A percentile compares a stretch with the other conserved stretches of the same genome.
Evolutionary conservation across 2,329 filamentous ascomycete species (phyloP).

Genomic region (Pleoardoris graminearum): DNA sequence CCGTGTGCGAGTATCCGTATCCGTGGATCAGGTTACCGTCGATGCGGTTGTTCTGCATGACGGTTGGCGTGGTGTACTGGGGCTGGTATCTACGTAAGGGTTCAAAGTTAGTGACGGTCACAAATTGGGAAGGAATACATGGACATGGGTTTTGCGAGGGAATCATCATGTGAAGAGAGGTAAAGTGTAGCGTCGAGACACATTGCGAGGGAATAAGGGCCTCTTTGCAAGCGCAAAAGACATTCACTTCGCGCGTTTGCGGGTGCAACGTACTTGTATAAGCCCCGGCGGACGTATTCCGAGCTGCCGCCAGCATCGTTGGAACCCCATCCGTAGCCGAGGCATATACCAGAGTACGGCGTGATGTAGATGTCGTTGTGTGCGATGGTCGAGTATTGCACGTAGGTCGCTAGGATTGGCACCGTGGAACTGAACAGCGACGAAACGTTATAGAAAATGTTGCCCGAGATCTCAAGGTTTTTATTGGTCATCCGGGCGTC

Average conservation of each 20-base stretch:
- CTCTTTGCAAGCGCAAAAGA: too few species aligned
- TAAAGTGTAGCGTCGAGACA: too few species aligned
- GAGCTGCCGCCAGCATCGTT: slow-evolving; percentile 15
- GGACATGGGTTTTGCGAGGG: too few species aligned
- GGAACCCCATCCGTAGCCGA: neutral
- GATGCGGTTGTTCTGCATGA: slow-evolving; percentile 14
- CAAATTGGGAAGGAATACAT: too few species aligned
- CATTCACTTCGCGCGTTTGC: too few species aligned
- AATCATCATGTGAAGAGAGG: too few species aligned
- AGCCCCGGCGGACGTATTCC: slow-evolving; percentile 17
- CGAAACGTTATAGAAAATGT: slow-evolving; percentile 22
- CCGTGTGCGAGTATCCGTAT: slow-evolving; percentile 19
- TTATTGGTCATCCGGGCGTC: slow-evolving; percentile 18
- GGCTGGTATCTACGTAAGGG: too few species aligned
- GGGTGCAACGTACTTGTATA: too few species aligned
- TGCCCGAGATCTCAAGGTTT: slow-evolving; percentile 14
- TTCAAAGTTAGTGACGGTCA: too few species aligned
- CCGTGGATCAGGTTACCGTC: slow-evolving; percentile 16
- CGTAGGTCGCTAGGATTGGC: slow-evolving; percentile 17
- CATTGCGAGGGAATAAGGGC: too few species aligned
- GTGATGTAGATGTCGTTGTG: slow-evolving; percentile 20
- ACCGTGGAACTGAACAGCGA: slow-evolving; percentile 20
- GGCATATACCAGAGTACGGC: slow-evolving; percentile 13
- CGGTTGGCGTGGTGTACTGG: slow-evolving; percentile 18
- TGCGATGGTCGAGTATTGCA: slow-evolving; percentile 15